Conservation (phyloP, 352 stramenopile genomes). For the Thraustochytrium sp. region DNA sequence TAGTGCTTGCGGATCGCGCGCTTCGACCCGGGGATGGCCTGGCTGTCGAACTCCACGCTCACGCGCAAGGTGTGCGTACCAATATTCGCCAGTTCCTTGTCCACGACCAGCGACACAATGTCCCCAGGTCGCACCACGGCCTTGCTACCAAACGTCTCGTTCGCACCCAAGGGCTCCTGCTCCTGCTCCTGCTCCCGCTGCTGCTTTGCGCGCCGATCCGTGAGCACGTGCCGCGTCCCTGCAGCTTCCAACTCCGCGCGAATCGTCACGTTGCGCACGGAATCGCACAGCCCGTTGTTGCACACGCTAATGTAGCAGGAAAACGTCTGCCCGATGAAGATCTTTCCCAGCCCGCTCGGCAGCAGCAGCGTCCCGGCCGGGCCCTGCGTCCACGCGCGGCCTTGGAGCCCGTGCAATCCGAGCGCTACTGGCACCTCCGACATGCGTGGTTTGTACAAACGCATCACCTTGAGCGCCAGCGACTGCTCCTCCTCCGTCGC, state of each 20-base stretch:
- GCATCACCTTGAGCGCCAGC: slow-evolving; percentile 31
- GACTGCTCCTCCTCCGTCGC: slow-evolving; percentile 24
- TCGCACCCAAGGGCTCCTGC: background rate
- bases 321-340: slow-evolving; percentile 35
- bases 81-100: background rate
- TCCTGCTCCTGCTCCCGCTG: background rate
- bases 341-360: slow-evolving; percentile 3
- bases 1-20: slow-evolving; percentile 19
- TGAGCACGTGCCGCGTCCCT: background rate
- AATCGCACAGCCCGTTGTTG: slow-evolving; percentile 10
- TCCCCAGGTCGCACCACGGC: background rate
- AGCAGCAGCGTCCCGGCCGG: background rate
- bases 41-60: slow-evolving; percentile 17
- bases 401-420: background rate
- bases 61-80: slow-evolving; percentile 16
- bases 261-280: slow-evolving; percentile 1
- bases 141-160: background rate
- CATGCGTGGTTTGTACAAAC: slow-evolving; percentile 20
- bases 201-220: background rate
- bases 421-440: background rate
- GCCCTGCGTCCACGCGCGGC: background rate
- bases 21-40: background rate
- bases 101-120: background rate
- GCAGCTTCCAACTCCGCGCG: background rate
- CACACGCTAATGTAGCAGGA: slow-evolving; percentile 31